Conservation (phyloP, 2,329 filamentous ascomycete genomes). For the Aspergillus piperis region DNA sequence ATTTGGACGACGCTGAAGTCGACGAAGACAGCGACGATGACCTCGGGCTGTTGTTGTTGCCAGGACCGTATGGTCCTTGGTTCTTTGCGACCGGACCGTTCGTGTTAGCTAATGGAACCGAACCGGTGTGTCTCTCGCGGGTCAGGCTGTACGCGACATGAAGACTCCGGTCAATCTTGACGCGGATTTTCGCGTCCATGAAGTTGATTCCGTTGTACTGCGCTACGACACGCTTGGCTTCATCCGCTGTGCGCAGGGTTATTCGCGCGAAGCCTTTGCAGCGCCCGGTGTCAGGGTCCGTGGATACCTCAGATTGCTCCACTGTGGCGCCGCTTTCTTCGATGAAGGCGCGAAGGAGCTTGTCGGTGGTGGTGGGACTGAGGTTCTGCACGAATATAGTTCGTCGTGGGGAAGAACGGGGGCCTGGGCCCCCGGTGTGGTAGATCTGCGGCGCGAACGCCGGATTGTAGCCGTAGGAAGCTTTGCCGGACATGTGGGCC, state of each 20-base stretch:
- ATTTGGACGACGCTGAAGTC: neutral
- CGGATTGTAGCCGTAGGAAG: constrained; percentile 15
- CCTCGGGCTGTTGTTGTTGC: neutral
- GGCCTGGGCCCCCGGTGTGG: constrained; percentile 11
- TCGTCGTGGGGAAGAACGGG: constrained; percentile 18
- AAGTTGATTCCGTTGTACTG: constrained; percentile 38
- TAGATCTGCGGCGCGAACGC: constrained; percentile 11
- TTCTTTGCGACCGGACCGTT: neutral
- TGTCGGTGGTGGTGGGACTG: constrained; percentile 28
- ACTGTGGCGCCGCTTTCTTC: constrained; percentile 30
- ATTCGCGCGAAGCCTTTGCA: constrained; percentile 31
- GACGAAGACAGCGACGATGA: neutral
- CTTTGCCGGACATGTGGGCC: constrained; percentile 8
- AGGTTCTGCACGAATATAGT: constrained; percentile 34
- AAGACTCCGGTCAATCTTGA: constrained; percentile 33
- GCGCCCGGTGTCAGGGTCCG: constrained; percentile 24
- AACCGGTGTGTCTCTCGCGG: neutral
- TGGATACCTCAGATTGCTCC: constrained; percentile 35
- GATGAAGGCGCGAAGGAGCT: constrained; percentile 33
- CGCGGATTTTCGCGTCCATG: constrained; percentile 35
- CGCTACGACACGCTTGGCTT: constrained; percentile 37
- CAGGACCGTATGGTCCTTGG: neutral
- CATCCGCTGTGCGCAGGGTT: constrained; percentile 36
- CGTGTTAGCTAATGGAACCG: neutral
- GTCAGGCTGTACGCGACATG: constrained; percentile 5